phyloP scores from a whole-genome alignment of 441 rosid species.

The Gossypium aridum region DNA sequence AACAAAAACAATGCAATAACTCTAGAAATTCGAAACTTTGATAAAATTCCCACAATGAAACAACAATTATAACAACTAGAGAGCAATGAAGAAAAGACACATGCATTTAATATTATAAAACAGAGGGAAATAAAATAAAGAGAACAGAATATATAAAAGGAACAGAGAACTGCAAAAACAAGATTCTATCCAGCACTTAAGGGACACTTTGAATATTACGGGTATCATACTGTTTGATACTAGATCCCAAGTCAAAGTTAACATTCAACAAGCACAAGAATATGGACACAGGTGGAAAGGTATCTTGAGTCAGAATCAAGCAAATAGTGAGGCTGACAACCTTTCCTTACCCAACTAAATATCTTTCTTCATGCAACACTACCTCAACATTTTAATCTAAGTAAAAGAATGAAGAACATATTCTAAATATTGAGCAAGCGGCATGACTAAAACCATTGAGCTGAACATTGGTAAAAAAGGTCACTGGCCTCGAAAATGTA shows the following conservation, averaged over 20 bases:
- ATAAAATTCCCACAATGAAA: not conserved
- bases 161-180: not conserved
- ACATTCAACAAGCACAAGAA: not conserved
- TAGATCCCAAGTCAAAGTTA: slow-evolving; percentile 2
- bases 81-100: not conserved
- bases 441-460: not conserved
- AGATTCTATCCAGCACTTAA: not conserved
- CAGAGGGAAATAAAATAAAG: not conserved
- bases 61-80: not conserved
- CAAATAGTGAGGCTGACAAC: not conserved
- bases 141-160: not conserved
- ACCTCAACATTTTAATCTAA: not conserved
- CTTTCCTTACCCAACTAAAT: not conserved
- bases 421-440: not conserved
- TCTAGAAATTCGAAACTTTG: not conserved
- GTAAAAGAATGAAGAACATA: not conserved
- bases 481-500: not conserved
- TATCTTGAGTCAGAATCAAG: not conserved
- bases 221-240: not conserved
- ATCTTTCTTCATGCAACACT: not conserved
- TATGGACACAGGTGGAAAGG: not conserved
- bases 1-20: not conserved
- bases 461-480: not conserved
- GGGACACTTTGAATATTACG: not conserved
- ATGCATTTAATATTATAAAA: not conserved